Evolutionary conservation across 2,329 filamentous ascomycete genomes (phyloP).

Genomic region (Fusarium brachygibbosum): DNA sequence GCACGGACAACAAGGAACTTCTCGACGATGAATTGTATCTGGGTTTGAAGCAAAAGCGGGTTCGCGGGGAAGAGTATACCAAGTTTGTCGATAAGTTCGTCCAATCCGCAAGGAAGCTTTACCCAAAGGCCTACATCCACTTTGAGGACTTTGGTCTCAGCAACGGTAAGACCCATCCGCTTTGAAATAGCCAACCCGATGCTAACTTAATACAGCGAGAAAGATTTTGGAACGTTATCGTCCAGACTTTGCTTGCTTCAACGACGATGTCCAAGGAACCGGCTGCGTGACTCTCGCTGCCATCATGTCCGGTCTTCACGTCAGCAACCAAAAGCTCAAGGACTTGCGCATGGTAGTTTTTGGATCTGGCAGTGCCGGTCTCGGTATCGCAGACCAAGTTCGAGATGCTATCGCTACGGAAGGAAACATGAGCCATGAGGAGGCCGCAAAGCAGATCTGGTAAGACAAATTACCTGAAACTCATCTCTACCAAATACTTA

Average conservation of each 20-base stretch:
- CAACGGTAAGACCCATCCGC: constrained; percentile 66
- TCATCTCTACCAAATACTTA: not conserved
- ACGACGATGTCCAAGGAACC: constrained; percentile 91
- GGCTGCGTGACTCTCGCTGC: constrained; percentile 89
- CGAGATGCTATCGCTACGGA: constrained; percentile 82
- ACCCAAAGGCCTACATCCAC: constrained; percentile 85
- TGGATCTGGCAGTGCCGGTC: constrained; percentile 84
- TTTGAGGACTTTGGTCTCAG: constrained; percentile 88
- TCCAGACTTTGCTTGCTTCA: constrained; percentile 83
- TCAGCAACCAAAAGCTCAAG: constrained; percentile 73
- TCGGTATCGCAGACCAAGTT: constrained; percentile 88
- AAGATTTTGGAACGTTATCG: constrained; percentile 83
- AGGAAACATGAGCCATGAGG: constrained; percentile 74
- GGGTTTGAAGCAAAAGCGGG: constrained; percentile 75
- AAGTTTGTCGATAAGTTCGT: constrained; percentile 83
- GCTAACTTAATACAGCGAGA: constrained; percentile 63
- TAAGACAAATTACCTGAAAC: constrained; percentile 51
- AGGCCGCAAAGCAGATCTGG: constrained; percentile 86
- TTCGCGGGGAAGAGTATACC: constrained; percentile 80
- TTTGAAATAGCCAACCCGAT: too few species aligned
- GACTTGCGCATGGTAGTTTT: constrained; percentile 82
- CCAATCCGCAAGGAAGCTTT: constrained; percentile 74
- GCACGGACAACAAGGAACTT: constrained; percentile 83
- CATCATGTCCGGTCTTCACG: constrained; percentile 80
- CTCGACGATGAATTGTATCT: constrained; percentile 84